Evolutionary conservation across 108 stramenopile species (phyloP).

Genomic region (Nitzschia sp.): DNA sequence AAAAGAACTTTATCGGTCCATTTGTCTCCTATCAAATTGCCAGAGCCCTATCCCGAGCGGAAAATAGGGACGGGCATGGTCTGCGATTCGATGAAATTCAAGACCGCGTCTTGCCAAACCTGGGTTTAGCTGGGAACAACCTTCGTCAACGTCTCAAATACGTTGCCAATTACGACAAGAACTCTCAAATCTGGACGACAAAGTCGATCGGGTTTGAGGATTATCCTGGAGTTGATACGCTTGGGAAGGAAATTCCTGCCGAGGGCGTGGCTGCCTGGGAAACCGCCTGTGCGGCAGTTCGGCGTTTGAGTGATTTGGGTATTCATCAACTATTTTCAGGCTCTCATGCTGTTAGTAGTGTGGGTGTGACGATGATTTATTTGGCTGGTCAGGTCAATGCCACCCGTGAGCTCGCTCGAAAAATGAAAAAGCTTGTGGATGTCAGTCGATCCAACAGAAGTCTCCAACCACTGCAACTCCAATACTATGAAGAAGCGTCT

Average conservation of each 20-base stretch:
- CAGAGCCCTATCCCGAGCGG: slow-evolving; percentile 46
- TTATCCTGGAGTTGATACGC: slow-evolving; percentile 75
- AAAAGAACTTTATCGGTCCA: slow-evolving; percentile 79
- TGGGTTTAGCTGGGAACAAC: slow-evolving; percentile 47
- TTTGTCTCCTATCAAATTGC: slow-evolving; percentile 80
- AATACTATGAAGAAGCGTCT: slow-evolving; percentile 64
- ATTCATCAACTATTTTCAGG: slow-evolving; percentile 70
- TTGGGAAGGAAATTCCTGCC: slow-evolving; percentile 56
- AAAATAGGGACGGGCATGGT: slow-evolving; percentile 52
- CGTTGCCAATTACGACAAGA: slow-evolving; percentile 80
- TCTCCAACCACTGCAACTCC: slow-evolving; percentile 39
- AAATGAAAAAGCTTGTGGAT: slow-evolving; percentile 68
- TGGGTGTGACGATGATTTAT: slow-evolving; percentile 71
- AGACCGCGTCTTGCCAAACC: slow-evolving; percentile 58
- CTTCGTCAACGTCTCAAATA: slow-evolving; percentile 74
- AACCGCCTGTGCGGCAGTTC: slow-evolving; percentile 55
- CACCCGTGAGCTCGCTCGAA: slow-evolving; percentile 48
- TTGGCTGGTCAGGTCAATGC: slow-evolving; percentile 74
- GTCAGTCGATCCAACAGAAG: slow-evolving; percentile 46
- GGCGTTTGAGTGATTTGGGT: slow-evolving; percentile 76
- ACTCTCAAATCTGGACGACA: slow-evolving; percentile 70
- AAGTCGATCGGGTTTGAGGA: slow-evolving; percentile 71
- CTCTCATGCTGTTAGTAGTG: slow-evolving; percentile 55
- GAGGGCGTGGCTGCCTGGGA: slow-evolving; percentile 83
- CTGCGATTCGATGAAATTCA: slow-evolving; percentile 73